phyloP scores from a whole-genome alignment of 2,329 filamentous ascomycete genomes.

The Coleophoma cylindrospora region DNA sequence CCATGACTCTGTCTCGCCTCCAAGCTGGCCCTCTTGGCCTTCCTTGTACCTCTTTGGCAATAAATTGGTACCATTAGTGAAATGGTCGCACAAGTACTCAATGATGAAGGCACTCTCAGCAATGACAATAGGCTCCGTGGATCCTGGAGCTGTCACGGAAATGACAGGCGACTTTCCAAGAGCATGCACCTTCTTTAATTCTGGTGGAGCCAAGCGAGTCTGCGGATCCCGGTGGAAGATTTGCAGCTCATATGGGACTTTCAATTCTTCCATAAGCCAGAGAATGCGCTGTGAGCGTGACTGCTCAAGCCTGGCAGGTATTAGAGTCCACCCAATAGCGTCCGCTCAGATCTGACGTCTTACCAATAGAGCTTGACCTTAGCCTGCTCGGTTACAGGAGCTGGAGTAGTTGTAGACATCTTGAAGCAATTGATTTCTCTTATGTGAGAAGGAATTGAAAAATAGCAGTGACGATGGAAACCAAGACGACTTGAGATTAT shows the following conservation, averaged over 20 bases:
- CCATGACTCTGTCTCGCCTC: slow-evolving; percentile 57
- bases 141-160: slow-evolving; percentile 45
- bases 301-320: slow-evolving; percentile 23
- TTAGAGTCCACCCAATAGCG: background rate
- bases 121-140: slow-evolving; percentile 51
- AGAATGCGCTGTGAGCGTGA: slow-evolving; percentile 55
- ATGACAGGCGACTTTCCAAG: slow-evolving; percentile 85
- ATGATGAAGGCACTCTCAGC: slow-evolving; percentile 79
- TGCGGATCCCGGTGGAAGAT: slow-evolving; percentile 64
- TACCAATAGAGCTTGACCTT: slow-evolving; percentile 55
- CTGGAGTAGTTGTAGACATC: slow-evolving; percentile 1
- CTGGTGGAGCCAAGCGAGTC: slow-evolving; percentile 66
- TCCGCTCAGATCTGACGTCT: background rate
- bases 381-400: slow-evolving; percentile 21
- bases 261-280: slow-evolving; percentile 66
- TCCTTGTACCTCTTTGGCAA: slow-evolving; percentile 50
- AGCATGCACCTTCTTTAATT: slow-evolving; percentile 74
- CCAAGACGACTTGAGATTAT: no score
- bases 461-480: no score
- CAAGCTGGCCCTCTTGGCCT: slow-evolving; percentile 50
- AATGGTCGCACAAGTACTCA: slow-evolving; percentile 75
- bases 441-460: no score
- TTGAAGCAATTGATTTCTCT: no score
- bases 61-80: slow-evolving; percentile 37
- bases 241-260: slow-evolving; percentile 74